phyloP scores from a whole-genome alignment of 1,284 basidiomycete genomes.

The Sanghuangporus baumii region DNA sequence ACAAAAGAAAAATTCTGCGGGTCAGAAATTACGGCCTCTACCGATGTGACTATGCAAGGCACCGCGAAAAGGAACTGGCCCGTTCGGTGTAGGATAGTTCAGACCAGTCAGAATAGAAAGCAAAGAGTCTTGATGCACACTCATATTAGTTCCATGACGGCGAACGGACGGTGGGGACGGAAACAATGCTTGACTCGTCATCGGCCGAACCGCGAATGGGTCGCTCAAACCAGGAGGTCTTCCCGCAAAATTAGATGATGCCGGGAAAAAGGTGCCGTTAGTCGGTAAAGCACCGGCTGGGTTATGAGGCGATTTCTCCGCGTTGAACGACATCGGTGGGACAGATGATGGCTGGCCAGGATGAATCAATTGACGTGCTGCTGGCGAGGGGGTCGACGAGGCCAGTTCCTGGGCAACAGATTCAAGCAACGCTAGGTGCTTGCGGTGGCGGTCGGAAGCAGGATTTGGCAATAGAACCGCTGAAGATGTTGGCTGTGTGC shows the following conservation, averaged over 20 bases:
- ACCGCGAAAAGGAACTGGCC: neutral
- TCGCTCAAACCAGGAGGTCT: constrained; percentile 26
- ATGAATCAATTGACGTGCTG: constrained; percentile 19
- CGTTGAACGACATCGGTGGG: constrained; percentile 17
- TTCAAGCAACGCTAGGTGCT: constrained; percentile 71
- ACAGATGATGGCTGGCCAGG: constrained; percentile 18
- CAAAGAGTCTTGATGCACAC: constrained; percentile 50
- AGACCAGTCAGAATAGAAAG: constrained; percentile 33
- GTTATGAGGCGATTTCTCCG: constrained; percentile 19
- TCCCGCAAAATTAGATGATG: constrained; percentile 19
- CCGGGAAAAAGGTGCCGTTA: neutral
- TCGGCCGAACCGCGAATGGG: constrained; percentile 51
- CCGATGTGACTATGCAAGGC: neutral
- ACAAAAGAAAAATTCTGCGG: no score
- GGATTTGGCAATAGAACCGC: constrained; percentile 57
- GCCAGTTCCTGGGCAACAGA: constrained; percentile 67
- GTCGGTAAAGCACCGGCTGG: constrained; percentile 18
- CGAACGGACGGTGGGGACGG: constrained; percentile 30
- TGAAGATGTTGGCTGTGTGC: constrained; percentile 44
- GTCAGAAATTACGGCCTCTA: no score
- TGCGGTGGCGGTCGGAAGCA: constrained; percentile 51
- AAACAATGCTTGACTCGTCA: constrained; percentile 52
- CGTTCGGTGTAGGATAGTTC: constrained; percentile 15
- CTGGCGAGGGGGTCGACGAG: constrained; percentile 45
- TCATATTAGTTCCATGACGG: constrained; percentile 31